Evolutionary conservation across 202 grass and related monocot genomes (phyloP).

Genomic region (Panicum hallii): DNA sequence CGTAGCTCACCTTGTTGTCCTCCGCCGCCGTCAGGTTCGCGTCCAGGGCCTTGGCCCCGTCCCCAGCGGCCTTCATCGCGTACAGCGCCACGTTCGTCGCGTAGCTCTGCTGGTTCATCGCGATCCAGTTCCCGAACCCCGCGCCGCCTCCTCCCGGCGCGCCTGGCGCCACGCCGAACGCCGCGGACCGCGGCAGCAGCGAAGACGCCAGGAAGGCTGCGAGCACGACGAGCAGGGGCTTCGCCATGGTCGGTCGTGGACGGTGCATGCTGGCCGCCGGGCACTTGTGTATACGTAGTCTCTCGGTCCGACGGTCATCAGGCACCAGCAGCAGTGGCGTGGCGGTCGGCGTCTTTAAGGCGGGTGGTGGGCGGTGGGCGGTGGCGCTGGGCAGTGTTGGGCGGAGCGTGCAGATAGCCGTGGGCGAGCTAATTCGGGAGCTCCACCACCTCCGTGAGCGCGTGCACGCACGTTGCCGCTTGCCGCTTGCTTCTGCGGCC

Average conservation of each 20-base stretch:
- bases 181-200: background rate
- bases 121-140: conserved; percentile 28
- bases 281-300: too few species aligned
- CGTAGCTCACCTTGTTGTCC: conserved; percentile 23
- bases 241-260: too few species aligned
- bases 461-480: background rate
- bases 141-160: background rate
- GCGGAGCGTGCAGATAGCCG: background rate
- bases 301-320: too few species aligned
- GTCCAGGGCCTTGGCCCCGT: conserved; percentile 37
- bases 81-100: conserved; percentile 8
- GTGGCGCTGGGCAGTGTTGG: background rate
- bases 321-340: too few species aligned
- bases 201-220: background rate
- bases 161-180: too few species aligned
- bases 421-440: background rate
- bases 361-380: background rate
- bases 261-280: too few species aligned
- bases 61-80: conserved; percentile 23
- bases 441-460: too few species aligned
- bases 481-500: background rate
- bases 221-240: too few species aligned
- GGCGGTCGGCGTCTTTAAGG: background rate
- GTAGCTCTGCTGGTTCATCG: conserved; percentile 42
- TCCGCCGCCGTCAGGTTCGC: conserved; percentile 36